Evolutionary conservation across 805 yeast species (phyloP).

Genomic region (Suhomyces kilbournensis): DNA sequence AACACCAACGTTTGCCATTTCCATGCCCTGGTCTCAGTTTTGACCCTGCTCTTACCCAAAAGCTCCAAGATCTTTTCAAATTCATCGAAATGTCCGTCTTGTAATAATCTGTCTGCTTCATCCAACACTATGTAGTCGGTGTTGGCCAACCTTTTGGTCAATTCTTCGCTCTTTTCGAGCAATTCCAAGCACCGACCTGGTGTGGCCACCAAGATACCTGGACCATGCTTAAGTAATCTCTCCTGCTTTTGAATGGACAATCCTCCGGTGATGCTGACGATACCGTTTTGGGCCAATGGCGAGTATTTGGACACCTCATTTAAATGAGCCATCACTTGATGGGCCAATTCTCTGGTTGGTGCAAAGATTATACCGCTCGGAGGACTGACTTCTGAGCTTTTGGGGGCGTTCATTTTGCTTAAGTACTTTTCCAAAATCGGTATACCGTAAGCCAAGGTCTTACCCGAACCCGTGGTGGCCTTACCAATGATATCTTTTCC

Average conservation of each 20-base stretch:
- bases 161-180: constrained; percentile 57
- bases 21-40: constrained; percentile 31
- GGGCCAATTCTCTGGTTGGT: constrained; percentile 96
- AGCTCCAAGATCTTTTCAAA: constrained; percentile 75
- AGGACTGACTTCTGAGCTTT: constrained; percentile 20
- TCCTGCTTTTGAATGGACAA: constrained; percentile 91
- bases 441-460: constrained; percentile 91
- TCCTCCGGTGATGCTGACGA: constrained; percentile 90
- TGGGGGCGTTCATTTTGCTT: constrained; percentile 15
- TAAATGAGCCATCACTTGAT: constrained; percentile 84
- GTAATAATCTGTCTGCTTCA: constrained; percentile 93
- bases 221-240: constrained; percentile 67
- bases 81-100: constrained; percentile 95
- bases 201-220: constrained; percentile 86
- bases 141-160: constrained; percentile 40
- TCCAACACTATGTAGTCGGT: constrained; percentile 67
- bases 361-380: constrained; percentile 83
- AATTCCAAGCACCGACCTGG: constrained; percentile 91
- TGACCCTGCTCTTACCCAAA: constrained; percentile 49
- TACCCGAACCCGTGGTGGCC: constrained; percentile 97
- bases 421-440: constrained; percentile 77
- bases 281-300: constrained; percentile 52
- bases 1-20: constrained; percentile 87
- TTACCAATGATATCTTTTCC: constrained; percentile 89
- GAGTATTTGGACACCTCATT: constrained; percentile 50